phyloP scores from a whole-genome alignment of 768 basidiomycete species.

The Pseudohyphozyma bogoriensis region DNA sequence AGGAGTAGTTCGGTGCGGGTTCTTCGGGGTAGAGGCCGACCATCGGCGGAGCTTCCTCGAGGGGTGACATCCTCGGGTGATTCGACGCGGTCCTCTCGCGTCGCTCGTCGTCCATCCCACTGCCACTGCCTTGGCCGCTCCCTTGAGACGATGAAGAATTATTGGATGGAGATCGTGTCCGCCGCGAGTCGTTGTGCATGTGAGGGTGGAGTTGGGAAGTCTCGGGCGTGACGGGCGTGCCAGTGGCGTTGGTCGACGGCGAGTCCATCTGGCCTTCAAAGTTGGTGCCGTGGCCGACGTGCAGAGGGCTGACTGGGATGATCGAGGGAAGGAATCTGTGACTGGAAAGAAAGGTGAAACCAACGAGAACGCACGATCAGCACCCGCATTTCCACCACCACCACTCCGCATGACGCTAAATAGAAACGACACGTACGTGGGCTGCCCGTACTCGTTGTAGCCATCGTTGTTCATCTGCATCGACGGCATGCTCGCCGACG shows the following conservation, averaged over 20 bases:
- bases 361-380: too few relatives aligned
- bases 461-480: background rate
- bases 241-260: background rate
- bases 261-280: too few relatives aligned
- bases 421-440: background rate
- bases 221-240: too few relatives aligned
- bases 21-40: slow-evolving; percentile 9
- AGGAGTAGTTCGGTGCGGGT: background rate
- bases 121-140: too few relatives aligned
- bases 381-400: background rate
- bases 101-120: too few relatives aligned
- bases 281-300: background rate
- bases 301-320: background rate
- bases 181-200: background rate
- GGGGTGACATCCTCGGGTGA: too few relatives aligned
- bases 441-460: background rate
- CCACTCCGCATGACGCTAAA: background rate
- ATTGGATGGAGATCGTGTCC: background rate
- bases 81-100: too few relatives aligned
- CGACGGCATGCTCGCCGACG: slow-evolving; percentile 20
- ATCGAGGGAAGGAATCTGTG: slow-evolving; percentile 14
- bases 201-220: too few relatives aligned
- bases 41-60: background rate
- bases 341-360: background rate
- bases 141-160: too few relatives aligned